Conservation (phyloP, 768 basidiomycete genomes). For the Russula abietina region DNA sequence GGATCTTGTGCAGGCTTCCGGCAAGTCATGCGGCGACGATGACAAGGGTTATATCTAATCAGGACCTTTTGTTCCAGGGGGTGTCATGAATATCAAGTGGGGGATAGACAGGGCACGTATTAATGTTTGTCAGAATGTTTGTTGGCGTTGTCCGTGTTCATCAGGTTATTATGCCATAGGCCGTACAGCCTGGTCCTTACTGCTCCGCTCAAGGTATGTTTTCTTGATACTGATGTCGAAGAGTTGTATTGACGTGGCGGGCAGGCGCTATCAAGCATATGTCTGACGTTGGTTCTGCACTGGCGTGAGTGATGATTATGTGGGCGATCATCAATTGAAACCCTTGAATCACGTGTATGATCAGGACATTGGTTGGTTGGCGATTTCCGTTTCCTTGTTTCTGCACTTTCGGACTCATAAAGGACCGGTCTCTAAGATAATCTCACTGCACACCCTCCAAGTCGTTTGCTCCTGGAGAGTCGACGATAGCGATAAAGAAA, state of each 20-base stretch:
- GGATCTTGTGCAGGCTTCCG: constrained; percentile 29
- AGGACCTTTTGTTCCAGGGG: constrained; percentile 28
- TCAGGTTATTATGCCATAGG: background rate
- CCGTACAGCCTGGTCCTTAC: background rate
- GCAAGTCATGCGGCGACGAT: background rate
- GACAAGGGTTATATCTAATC: background rate
- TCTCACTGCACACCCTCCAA: constrained; percentile 38
- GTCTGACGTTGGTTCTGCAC: constrained; percentile 9
- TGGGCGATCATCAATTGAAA: background rate
- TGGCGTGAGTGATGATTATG: constrained; percentile 12
- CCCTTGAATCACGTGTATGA: background rate
- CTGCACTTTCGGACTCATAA: background rate
- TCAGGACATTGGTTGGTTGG: constrained; percentile 10
- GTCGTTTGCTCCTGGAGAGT: constrained; percentile 32
- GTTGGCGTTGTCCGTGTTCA: background rate
- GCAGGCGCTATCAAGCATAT: constrained; percentile 15
- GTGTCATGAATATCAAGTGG: constrained; percentile 36
- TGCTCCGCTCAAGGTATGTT: constrained; percentile 17
- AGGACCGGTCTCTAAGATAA: constrained; percentile 27
- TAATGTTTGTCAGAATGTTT: background rate
- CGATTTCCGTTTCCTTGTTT: background rate
- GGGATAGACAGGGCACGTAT: constrained; percentile 30
- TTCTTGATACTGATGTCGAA: background rate
- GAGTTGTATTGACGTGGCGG: background rate
- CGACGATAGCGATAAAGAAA: background rate